Percentiles rank a stretch among this genome's conserved stretches.
These are phyloP conservation scores for Fonsecaea erecta DNA, from an alignment of 2,329 filamentous ascomycete genomes.

Conservation along the genomic window DNA sequence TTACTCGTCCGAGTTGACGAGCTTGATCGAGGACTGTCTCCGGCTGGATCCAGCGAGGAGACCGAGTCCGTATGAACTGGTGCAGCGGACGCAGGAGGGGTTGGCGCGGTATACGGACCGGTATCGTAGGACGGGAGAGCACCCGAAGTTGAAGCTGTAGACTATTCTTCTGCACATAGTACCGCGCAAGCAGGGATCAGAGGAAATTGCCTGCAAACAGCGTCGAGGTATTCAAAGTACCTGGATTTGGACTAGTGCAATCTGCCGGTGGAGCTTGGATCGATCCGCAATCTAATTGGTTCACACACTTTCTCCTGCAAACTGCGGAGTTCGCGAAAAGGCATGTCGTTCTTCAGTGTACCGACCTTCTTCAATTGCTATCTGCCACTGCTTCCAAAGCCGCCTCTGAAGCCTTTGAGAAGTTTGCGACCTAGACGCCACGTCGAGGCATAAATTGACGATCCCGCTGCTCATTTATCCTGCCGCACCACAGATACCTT, in stretches of 20 bases:
- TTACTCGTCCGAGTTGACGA: slow-evolving; percentile 18
- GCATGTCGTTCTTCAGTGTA: not conserved
- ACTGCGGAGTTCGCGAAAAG: slow-evolving; percentile 3
- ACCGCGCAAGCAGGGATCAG: not conserved
- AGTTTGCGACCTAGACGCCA: not conserved
- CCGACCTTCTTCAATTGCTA: not conserved
- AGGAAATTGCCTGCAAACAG: not conserved
- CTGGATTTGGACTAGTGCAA: not conserved
- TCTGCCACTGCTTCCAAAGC: not conserved
- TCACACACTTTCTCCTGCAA: not conserved
- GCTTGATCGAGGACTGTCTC: slow-evolving; percentile 24
- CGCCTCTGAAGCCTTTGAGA: not conserved
- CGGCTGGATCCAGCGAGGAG: slow-evolving; percentile 19
- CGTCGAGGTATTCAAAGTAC: not conserved
- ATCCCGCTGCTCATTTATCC: not conserved
- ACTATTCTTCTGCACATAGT: not conserved
- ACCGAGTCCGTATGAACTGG: slow-evolving; percentile 13
- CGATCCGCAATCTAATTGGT: not conserved
- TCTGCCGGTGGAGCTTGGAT: not conserved
- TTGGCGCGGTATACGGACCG: slow-evolving; percentile 13
- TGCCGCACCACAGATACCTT: not conserved
- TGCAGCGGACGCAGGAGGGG: slow-evolving; percentile 7
- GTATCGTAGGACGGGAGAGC: slow-evolving; percentile 8
- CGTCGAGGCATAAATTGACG: slow-evolving; percentile 30
- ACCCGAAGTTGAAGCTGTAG: not conserved